A percentile compares a stretch with the other conserved stretches of the same genome.
These are phyloP conservation scores for Vaccinium darrowii DNA, from an alignment of 148 eudicot species.

Conservation along the genomic window DNA sequence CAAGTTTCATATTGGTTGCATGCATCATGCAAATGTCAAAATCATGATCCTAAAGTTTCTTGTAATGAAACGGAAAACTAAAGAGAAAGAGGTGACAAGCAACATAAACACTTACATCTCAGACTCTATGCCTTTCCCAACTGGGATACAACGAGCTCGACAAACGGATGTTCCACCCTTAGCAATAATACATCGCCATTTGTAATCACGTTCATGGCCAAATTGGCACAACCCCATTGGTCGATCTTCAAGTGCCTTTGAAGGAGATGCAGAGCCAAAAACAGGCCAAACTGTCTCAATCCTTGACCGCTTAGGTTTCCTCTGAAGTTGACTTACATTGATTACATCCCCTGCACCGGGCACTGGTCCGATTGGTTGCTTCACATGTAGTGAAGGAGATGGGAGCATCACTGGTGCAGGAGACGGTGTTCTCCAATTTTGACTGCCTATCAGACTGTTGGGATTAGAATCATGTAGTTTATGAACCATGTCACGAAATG, in stretches of 20 bases:
- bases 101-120: slow-evolving; percentile 66
- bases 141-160: slow-evolving; percentile 83
- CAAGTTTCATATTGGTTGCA: neutral
- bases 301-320: slow-evolving; percentile 69
- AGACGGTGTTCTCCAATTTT: slow-evolving; percentile 59
- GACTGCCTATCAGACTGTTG: slow-evolving; percentile 40
- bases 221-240: slow-evolving; percentile 28
- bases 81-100: neutral
- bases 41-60: neutral
- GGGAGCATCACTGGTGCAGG: slow-evolving; percentile 53
- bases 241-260: slow-evolving; percentile 30
- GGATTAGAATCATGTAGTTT: slow-evolving; percentile 36
- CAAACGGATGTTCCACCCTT: slow-evolving; percentile 87
- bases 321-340: slow-evolving; percentile 51
- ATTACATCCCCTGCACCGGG: slow-evolving; percentile 70
- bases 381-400: slow-evolving; percentile 40
- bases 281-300: slow-evolving; percentile 36
- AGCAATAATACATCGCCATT: slow-evolving; percentile 91
- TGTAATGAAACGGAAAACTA: neutral
- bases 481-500: slow-evolving; percentile 38
- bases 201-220: slow-evolving; percentile 42
- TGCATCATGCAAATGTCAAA: neutral
- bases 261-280: slow-evolving; percentile 27
- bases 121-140: slow-evolving; percentile 59
- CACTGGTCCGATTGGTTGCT: slow-evolving; percentile 36